Base-by-base conservation (phyloP, 257 asterid genomes). In the Nicotiana paniculata region DNA sequence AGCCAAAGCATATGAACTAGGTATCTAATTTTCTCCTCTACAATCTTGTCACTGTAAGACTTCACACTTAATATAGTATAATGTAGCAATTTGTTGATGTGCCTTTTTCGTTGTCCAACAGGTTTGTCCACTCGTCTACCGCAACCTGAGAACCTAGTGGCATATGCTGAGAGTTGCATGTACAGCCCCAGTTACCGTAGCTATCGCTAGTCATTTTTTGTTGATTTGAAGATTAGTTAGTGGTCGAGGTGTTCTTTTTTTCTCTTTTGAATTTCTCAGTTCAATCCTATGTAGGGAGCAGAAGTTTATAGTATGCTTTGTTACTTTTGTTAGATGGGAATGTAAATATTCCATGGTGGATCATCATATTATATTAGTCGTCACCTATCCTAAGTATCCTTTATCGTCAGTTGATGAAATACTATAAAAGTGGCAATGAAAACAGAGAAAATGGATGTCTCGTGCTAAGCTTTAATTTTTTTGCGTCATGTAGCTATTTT, bases 121-220 rank as follows among this genome's bases (percentile, higher is more conserved):
- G 98, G 97, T 84, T 86, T 93, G 89, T 97, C 97, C 3, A 91
- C 97, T 74, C 96, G 97, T 83, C 88, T 95, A 32, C 98, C 97
- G 3, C 91, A 89, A 82, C 98, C 97, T 0, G 89, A 87, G 30
- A 89, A 92, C 85, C 88, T 95, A 46, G 94, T 82, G 55, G 87
- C 92, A 69, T 88, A 92, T 68, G 97, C 98, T 11, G 93, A 90
- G 83, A 93, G 97, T 88, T 95, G 95, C 75, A 93, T 95, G 98
- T 95, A 95, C 90, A 92, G 97, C 88, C 98, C 98, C 39, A 86
- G 86, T 80, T 95, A 95, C 54, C 91, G 90, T 61, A 92, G 88
- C 88, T 95, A 92, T 80, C 93, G 97, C 65, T 95, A 93, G 86
- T 61, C 7, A 79, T 35, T 11, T 9, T 17, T 16, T n/a, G 13